Conservation (phyloP, 1,284 basidiomycete species). For the Kwoniella shivajii region DNA sequence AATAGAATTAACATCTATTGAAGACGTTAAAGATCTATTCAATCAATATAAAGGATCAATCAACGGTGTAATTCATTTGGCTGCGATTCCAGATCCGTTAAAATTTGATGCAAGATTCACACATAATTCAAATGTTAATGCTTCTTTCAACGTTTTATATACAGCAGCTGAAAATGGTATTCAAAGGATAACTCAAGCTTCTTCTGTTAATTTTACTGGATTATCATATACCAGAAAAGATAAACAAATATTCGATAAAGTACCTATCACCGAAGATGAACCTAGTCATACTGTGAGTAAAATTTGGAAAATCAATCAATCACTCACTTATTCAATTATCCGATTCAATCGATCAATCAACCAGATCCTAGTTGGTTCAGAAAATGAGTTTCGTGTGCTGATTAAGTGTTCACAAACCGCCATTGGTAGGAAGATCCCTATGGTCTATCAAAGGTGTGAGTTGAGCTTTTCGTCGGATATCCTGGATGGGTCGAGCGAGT, state of each 20-base stretch:
- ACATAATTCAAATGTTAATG: conserved; percentile 50
- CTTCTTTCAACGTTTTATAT: conserved; percentile 46
- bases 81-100: conserved; percentile 46
- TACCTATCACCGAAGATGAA: conserved; percentile 43
- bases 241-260: conserved; percentile 29
- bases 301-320: too few relatives aligned
- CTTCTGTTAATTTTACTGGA: conserved; percentile 45
- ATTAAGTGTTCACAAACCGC: not conserved
- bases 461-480: not conserved
- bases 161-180: conserved; percentile 46
- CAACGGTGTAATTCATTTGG: conserved; percentile 53
- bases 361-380: not conserved
- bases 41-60: not conserved
- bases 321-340: not conserved
- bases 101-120: conserved; percentile 34
- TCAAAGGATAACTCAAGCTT: conserved; percentile 50
- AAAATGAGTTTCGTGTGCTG: not conserved
- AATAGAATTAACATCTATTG: not conserved
- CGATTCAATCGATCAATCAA: not conserved
- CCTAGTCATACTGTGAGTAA: conserved; percentile 33
- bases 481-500: too few relatives aligned
- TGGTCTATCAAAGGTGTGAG: conserved; percentile 47
- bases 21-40: not conserved
- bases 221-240: conserved; percentile 35
- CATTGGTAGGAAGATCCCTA: conserved; percentile 41